Evolutionary conservation across 1,284 basidiomycete genomes (phyloP).

Genomic region (Pseudozyma sp.): DNA sequence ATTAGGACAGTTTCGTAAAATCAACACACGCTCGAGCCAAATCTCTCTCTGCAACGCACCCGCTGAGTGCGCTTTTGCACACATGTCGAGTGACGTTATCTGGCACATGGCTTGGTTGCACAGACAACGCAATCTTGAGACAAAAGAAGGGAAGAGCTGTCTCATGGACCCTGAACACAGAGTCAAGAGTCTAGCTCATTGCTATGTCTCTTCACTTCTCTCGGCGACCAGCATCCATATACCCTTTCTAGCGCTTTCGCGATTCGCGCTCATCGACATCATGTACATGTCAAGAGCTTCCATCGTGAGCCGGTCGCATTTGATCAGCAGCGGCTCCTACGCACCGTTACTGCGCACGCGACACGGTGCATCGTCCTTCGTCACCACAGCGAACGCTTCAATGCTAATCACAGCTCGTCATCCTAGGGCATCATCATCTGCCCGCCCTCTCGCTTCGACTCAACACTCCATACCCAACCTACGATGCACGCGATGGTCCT

Average conservation of each 20-base stretch:
- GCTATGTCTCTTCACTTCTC: neutral
- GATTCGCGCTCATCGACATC: neutral
- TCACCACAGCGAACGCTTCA: conserved; percentile 7
- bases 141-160: neutral
- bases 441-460: neutral
- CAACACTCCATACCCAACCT: neutral
- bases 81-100: conserved; percentile 1
- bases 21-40: neutral
- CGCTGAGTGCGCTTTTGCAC: neutral
- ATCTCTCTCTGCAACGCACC: neutral
- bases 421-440: neutral
- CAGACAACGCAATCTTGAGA: neutral
- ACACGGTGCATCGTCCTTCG: conserved; percentile 1
- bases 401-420: conserved; percentile 8
- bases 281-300: conserved; percentile 28
- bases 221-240: neutral
- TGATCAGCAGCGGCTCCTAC: neutral
- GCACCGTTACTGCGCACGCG: neutral
- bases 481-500: conserved; percentile 22
- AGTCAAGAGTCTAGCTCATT: neutral
- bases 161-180: neutral
- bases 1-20: neutral
- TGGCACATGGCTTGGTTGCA: neutral
- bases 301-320: neutral
- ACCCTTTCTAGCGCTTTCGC: neutral